These are phyloP conservation scores for Gamsiella multidivaricata DNA, from an alignment of 192 early-diverging fungal species.

Conservation along the genomic window DNA sequence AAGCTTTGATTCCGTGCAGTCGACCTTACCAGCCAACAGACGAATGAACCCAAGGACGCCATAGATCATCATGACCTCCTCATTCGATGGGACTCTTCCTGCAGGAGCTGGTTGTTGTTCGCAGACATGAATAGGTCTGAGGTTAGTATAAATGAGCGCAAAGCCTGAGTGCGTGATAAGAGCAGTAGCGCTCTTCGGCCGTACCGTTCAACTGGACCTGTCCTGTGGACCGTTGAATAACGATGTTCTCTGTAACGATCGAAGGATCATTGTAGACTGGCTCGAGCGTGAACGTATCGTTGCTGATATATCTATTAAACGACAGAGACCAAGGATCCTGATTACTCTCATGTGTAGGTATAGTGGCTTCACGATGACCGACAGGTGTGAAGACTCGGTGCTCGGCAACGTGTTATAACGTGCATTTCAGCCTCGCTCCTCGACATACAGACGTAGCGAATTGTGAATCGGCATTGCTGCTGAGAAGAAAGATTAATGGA, in stretches of 20 bases:
- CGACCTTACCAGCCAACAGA: slow-evolving; percentile 69
- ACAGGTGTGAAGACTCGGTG: not conserved
- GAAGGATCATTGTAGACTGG: slow-evolving; percentile 65
- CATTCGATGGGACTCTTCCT: slow-evolving; percentile 55
- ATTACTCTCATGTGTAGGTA: too few relatives aligned
- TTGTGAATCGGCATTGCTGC: slow-evolving; percentile 24
- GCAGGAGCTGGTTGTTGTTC: slow-evolving; percentile 24
- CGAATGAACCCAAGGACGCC: slow-evolving; percentile 80
- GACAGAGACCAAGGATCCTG: not conserved
- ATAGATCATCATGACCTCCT: slow-evolving; percentile 66
- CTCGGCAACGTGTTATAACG: not conserved
- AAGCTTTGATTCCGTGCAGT: not conserved
- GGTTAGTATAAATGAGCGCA: too few relatives aligned
- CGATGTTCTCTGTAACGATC: slow-evolving; percentile 64
- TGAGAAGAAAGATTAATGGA: not conserved
- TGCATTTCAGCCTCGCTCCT: not conserved
- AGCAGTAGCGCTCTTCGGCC: too few relatives aligned
- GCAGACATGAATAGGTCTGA: too few relatives aligned
- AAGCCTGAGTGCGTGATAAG: too few relatives aligned
- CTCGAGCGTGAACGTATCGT: slow-evolving; percentile 66
- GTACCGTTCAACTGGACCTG: slow-evolving; percentile 59
- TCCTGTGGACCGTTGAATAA: slow-evolving; percentile 66
- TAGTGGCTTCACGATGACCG: too few relatives aligned
- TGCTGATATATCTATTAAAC: slow-evolving; percentile 61
- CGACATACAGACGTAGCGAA: slow-evolving; percentile 40